These are phyloP conservation scores for Aegilops speltoides DNA, from an alignment of 176 grass and related monocot genomes.

Conservation along the genomic window DNA sequence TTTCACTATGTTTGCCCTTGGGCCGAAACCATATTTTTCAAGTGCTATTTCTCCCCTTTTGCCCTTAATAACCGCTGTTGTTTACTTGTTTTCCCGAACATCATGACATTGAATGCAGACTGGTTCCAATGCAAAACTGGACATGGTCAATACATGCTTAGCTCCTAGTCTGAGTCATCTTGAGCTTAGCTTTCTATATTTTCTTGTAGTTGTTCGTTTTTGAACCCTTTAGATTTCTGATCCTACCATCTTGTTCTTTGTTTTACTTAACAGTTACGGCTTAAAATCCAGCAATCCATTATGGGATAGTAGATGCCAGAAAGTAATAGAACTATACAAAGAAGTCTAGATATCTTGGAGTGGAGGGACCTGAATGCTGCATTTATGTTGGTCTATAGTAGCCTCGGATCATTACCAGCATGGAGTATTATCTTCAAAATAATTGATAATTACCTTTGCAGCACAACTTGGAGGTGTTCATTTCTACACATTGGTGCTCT, in stretches of 20 bases:
- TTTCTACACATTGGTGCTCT: background rate
- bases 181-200: background rate
- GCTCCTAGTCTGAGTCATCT: background rate
- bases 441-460: conserved; percentile 11
- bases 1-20: background rate
- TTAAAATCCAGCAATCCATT: background rate
- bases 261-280: background rate
- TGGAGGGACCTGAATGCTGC: background rate
- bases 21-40: background rate
- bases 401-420: conserved; percentile 2
- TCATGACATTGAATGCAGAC: background rate
- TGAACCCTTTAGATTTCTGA: conserved; percentile 6
- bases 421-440: background rate
- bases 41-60: background rate
- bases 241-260: background rate
- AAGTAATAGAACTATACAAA: background rate
- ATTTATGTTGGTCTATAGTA: background rate
- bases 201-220: background rate
- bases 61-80: background rate
- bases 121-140: too few species aligned
- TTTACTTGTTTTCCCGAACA: background rate
- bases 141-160: background rate
- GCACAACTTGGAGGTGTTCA: background rate
- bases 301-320: background rate
- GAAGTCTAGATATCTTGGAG: background rate